Base-by-base conservation (phyloP, 2,329 filamentous ascomycete species). In the Arthrobotrys musiformis region DNA sequence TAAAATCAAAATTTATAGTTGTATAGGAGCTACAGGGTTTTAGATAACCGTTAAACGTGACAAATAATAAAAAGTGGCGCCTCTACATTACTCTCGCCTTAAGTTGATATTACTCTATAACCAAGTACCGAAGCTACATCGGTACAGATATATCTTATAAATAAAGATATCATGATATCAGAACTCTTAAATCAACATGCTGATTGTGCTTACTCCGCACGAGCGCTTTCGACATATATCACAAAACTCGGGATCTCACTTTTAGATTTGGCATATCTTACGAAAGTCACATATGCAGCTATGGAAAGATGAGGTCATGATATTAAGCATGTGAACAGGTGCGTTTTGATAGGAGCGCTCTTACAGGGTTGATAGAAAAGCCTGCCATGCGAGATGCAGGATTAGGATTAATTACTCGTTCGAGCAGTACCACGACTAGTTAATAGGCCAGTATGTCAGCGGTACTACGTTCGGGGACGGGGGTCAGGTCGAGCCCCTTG, bases 261-360 rank as follows among this genome's bases (percentile, higher is more conserved):
- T 37, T 22, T 56, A 7, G 28, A 15, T 35, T 19, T 17, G 13
- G 15, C n/a, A n/a, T 30, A 8, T n/a, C 54, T 37, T 24, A n/a
- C 9, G 3, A 37, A 40, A 58, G 54, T 4, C 33, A 58, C n/a
- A 15, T 40, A 58, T 37, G 33, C 33, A 58, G 30, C 11, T 37
- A 17, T 37, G 52, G 52, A 40, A 26, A 6, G 33, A 40, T 75
- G 63, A 69, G 42, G 35, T 75, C 70, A 75, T 75, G 46, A 54
- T 42, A 28, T 22, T 13, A 44, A 63, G 62, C 63, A 69, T 75
- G 70, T 75, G 70, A 68, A 69, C 70, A 68, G 26, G 44, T 46
- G 46, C 54, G 37, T 46, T 50, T 58, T 63, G 70, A 72, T 72
- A 72, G 68, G 70, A 62, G 63, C 58, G 68, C 68, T 72, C 50